These are phyloP conservation scores for Pythium rhizo-oryzae DNA, from an alignment of 352 stramenopile genomes.

Conservation along the genomic window DNA sequence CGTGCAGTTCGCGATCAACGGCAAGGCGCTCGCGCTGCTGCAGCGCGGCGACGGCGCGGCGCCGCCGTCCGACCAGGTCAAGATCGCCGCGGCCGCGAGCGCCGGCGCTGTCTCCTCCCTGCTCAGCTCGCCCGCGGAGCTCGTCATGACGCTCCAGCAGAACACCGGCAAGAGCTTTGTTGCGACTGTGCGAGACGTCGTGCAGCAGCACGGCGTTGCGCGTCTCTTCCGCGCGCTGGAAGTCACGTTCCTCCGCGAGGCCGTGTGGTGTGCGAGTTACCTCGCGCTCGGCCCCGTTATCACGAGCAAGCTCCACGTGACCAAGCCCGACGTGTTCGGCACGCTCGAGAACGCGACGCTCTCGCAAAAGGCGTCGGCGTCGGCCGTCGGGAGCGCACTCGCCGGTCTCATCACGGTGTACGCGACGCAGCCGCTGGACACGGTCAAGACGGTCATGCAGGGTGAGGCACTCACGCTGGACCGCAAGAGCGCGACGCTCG, in stretches of 20 bases:
- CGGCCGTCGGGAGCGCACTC: conserved; percentile 63
- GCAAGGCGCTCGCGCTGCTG: conserved; percentile 57
- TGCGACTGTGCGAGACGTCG: conserved; percentile 60
- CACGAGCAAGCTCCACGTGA: conserved; percentile 59
- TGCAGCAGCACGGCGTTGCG: conserved; percentile 41
- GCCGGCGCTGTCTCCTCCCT: conserved; percentile 63
- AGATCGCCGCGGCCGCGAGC: conserved; percentile 62
- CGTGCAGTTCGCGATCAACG: conserved; percentile 82
- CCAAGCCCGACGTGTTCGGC: conserved; percentile 61
- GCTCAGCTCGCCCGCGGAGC: conserved; percentile 71
- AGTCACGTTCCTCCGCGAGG: conserved; percentile 65
- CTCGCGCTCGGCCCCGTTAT: conserved; percentile 76
- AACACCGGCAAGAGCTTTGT: conserved; percentile 77
- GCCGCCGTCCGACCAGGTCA: conserved; percentile 45
- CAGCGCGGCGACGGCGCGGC: conserved; percentile 25
- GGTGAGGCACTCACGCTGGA: conserved; percentile 61
- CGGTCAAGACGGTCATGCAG: conserved; percentile 87
- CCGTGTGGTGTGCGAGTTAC: conserved; percentile 79
- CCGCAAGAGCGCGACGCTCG: conserved; percentile 38
- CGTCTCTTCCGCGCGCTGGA: conserved; percentile 67
- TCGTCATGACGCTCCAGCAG: conserved; percentile 89
- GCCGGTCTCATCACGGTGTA: conserved; percentile 76
- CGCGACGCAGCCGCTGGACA: conserved; percentile 82
- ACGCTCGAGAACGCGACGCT: conserved; percentile 44
- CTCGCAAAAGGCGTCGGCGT: conserved; percentile 67